Base-by-base conservation (phyloP, 2,329 filamentous ascomycete species). In the Ophiostoma sp. region DNA sequence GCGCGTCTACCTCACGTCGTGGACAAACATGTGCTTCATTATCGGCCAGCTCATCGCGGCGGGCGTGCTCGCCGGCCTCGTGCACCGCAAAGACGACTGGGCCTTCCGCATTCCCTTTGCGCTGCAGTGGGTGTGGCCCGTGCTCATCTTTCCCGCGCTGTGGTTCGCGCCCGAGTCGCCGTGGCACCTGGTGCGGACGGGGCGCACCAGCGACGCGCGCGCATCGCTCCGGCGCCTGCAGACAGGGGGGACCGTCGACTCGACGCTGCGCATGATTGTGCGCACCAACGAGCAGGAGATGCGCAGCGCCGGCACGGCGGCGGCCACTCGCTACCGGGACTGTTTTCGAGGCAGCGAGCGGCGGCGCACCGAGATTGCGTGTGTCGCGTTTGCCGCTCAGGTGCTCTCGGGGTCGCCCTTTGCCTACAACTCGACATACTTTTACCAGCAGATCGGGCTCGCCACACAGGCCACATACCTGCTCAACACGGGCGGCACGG, bases 1-100 rank as follows among this genome's bases (percentile, higher is more conserved):
- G 44, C 75, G 76, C 49, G 74, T 73, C n/a, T 77, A 77, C 68
- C 73, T 83, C 42, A 81, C 80, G 0, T 79, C 77, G 0, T 82
- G 80, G 68, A 78, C 80, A 27, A 82, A 82, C 69, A 74, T 83
- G 67, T 83, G 81, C 68, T 83, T 80, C 76, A 78, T 78, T 7
- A 84, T 85, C n/a, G 71, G 71, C 36, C 71, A 72, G 63, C 70
- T 72, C 16, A 60, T 71, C 18, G 76, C 78, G 1, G 75, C 79
- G 0, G 79, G 77, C n/a, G 78, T 82, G 0, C 74, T 81, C 9
- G 75, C 76, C 38, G 77, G 73, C 5, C 77, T 81, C 27, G 73
- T 81, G 4, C 76, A 44, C 67, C 73, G 2, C 75, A 75, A 9
- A 9, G 68, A 69, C 65, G 73, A 82, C 67, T 80, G 78, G 79